These are phyloP conservation scores for Pyrenula massariospora DNA, from an alignment of 495 filamentous ascomycete species.

Conservation along the genomic window DNA sequence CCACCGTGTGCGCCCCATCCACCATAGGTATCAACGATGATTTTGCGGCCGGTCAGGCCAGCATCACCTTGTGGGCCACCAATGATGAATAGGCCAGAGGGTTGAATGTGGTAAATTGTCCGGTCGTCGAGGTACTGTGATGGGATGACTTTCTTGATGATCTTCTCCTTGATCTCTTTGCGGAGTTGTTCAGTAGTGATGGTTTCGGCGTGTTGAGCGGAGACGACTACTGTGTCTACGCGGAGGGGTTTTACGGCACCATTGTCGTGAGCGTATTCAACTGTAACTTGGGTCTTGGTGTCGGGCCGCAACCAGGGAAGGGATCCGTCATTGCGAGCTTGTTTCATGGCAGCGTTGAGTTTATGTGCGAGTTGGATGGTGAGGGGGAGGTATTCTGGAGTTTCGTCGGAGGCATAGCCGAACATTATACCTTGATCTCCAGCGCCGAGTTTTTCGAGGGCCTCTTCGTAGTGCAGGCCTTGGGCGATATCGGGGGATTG, in stretches of 20 bases:
- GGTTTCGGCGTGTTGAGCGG: constrained; percentile 81
- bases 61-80: constrained; percentile 98
- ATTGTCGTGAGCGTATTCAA: constrained; percentile 94
- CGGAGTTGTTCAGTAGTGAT: constrained; percentile 89
- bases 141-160: constrained; percentile 88
- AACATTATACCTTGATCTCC: constrained; percentile 99
- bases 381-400: constrained; percentile 89
- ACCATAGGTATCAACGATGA: constrained; percentile 99
- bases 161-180: constrained; percentile 94
- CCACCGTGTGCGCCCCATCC: constrained; percentile 99
- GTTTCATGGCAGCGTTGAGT: constrained; percentile 86
- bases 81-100: constrained; percentile 96
- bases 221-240: constrained; percentile 95
- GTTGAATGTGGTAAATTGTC: constrained; percentile 96
- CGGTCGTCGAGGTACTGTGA: constrained; percentile 81
- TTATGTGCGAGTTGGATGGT: constrained; percentile 89
- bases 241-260: constrained; percentile 85
- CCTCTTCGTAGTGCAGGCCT: constrained; percentile 92
- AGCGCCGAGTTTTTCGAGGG: constrained; percentile 92
- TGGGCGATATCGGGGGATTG: constrained; percentile 98
- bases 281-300: constrained; percentile 98
- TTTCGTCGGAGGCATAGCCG: constrained; percentile 98
- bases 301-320: constrained; percentile 94
- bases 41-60: constrained; percentile 97
- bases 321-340: constrained; percentile 72